Base-by-base conservation (phyloP, 441 rosid genomes). In the Jatropha podagrica region DNA sequence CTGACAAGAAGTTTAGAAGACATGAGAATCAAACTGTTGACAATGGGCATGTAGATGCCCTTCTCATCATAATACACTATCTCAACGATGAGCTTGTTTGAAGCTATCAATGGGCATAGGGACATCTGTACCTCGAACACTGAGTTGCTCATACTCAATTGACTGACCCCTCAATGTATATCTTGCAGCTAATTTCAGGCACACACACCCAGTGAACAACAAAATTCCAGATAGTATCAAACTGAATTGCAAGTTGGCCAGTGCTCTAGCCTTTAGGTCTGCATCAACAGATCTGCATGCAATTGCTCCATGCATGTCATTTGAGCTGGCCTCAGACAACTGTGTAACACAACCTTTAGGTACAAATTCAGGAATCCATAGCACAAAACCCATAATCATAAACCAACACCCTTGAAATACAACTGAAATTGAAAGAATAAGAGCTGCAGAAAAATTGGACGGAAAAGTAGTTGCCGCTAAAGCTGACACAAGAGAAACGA, bases 171-270 rank as follows among this genome's bases (percentile, higher is more conserved):
- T 77, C 18, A 77, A 68, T 52, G 74, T 32, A 69, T 68, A 78
- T 54, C 85, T 87, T 55, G 84, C 64, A 1, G 94, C 85, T 71
- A 84, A 85, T 71, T 86, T 87, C 76, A 90, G 77, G 75, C 92
- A 85, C 73, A 84, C 69, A 67, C 83, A 81, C 75, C 90, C 92
- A 2, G 89, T 86, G 67, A 84, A 81, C 17, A 89, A 79, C 88
- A 88, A 69, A 60, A 92, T 85, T 55, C 84, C 90, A 3, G 86
- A 78, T 61, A 92, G 82, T 64, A 88, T 90, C 98, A 97, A 94
- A 82, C 97, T 94, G 84, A 92, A 94, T 81, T 94, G 98, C 83
- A 94, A 74, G 81, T 94, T 92, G 13, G 95, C 94, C 51, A 92
- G 82, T 32, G 92, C 95, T 77, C 87, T 85, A 9, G 98, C 97